phyloP scores from a whole-genome alignment of 2,329 filamentous ascomycete genomes.

The Talaromyces sp. region DNA sequence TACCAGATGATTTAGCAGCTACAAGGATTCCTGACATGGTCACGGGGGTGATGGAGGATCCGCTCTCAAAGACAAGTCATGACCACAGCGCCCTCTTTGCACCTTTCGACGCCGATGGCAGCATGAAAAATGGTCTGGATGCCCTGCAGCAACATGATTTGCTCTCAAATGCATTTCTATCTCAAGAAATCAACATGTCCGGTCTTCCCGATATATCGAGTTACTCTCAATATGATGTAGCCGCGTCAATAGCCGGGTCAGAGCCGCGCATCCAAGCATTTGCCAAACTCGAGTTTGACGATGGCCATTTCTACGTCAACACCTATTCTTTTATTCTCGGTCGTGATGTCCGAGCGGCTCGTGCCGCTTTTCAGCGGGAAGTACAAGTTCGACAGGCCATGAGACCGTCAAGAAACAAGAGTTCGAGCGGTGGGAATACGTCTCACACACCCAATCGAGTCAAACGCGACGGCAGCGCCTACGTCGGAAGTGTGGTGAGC shows the following conservation, averaged over 20 bases:
- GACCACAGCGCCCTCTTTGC: slow-evolving; percentile 35
- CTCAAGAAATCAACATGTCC: slow-evolving; percentile 27
- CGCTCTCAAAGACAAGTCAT: slow-evolving; percentile 29
- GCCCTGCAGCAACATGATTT: slow-evolving; percentile 40
- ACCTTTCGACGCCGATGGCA: slow-evolving; percentile 32
- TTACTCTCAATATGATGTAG: slow-evolving; percentile 32
- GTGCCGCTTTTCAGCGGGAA: slow-evolving; percentile 45
- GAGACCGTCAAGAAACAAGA: slow-evolving; percentile 42
- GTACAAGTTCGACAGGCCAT: slow-evolving; percentile 40
- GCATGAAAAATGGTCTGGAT: slow-evolving; percentile 35
- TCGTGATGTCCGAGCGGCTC: slow-evolving; percentile 54
- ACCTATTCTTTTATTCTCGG: slow-evolving; percentile 61
- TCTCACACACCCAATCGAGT: slow-evolving; percentile 45
- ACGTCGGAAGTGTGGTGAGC: slow-evolving; percentile 52
- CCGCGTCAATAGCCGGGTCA: slow-evolving; percentile 38
- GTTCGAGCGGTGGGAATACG: slow-evolving; percentile 43
- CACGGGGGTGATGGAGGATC: slow-evolving; percentile 33
- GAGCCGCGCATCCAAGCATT: slow-evolving; percentile 55
- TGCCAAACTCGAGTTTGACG: slow-evolving; percentile 61
- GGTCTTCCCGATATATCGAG: slow-evolving; percentile 29
- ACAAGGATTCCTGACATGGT: slow-evolving; percentile 25
- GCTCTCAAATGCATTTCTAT: slow-evolving; percentile 37
- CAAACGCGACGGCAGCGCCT: slow-evolving; percentile 43
- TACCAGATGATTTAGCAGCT: not conserved
- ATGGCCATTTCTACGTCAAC: slow-evolving; percentile 64